Percentiles rank a stretch among this genome's conserved stretches.
Conservation (phyloP, 306 rosid genomes). For the Corylus americana region DNA sequence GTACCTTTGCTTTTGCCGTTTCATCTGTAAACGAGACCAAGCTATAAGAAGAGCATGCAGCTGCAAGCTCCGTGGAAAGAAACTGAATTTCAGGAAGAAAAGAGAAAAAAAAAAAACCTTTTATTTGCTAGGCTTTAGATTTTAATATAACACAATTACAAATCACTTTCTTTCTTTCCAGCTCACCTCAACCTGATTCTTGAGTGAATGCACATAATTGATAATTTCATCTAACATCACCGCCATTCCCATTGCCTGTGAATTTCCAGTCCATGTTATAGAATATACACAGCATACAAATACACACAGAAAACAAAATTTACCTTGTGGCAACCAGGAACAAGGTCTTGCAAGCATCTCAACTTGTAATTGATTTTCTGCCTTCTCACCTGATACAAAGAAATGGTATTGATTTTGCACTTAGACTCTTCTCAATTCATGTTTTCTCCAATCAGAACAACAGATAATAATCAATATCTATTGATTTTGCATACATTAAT, state of each 20-base stretch:
- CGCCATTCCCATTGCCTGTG: constrained; percentile 38
- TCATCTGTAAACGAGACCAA: constrained; percentile 13
- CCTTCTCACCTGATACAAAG: constrained; percentile 35
- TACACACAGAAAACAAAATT: not conserved
- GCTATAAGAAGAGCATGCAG: constrained; percentile 35
- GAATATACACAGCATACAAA: not conserved
- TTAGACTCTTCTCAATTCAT: not conserved
- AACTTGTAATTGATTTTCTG: constrained; percentile 36
- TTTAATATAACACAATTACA: not conserved
- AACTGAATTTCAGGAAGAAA: constrained; percentile 27
- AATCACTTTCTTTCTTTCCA: not conserved
- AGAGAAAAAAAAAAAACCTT: not conserved
- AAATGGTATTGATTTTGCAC: not conserved
- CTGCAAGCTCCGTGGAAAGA: constrained; percentile 42
- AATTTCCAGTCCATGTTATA: not conserved
- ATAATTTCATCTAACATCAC: constrained; percentile 44
- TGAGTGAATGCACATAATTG: constrained; percentile 37
- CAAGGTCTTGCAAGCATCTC: constrained; percentile 32
- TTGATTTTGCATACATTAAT: not conserved
- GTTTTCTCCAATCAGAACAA: not conserved
- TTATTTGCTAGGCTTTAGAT: not conserved
- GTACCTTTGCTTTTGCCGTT: constrained; percentile 23
- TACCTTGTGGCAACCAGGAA: constrained; percentile 45
- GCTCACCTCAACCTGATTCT: constrained; percentile 44
- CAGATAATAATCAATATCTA: not conserved